phyloP scores from a whole-genome alignment of 2,329 filamentous ascomycete genomes.

The Monosporascus sp. region DNA sequence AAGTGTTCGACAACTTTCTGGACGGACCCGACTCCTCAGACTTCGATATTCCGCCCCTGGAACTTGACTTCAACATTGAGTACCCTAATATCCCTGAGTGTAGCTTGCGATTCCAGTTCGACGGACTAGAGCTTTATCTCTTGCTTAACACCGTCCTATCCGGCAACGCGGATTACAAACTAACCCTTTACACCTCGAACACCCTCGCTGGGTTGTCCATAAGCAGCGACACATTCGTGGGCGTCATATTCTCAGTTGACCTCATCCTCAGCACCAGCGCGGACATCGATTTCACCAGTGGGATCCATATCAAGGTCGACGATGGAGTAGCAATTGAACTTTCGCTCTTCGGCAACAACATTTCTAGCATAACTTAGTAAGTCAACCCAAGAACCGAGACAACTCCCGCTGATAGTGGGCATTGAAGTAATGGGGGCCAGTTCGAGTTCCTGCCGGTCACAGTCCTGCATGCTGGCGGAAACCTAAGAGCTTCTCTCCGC shows the following conservation, averaged over 20 bases:
- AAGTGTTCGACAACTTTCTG: constrained; percentile 18
- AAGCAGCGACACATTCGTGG: constrained; percentile 35
- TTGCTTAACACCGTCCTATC: constrained; percentile 38
- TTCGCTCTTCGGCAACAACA: constrained; percentile 42
- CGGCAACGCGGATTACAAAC: constrained; percentile 37
- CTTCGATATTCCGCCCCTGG: constrained; percentile 30
- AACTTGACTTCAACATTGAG: constrained; percentile 39
- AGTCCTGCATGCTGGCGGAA: constrained; percentile 35
- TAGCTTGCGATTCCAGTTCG: constrained; percentile 41
- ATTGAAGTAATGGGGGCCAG: constrained; percentile 41
- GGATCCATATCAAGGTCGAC: constrained; percentile 51
- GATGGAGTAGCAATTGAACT: constrained; percentile 44
- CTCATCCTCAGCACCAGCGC: constrained; percentile 44
- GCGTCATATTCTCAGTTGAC: constrained; percentile 44
- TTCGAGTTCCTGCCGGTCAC: constrained; percentile 55
- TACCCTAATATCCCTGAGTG: constrained; percentile 37
- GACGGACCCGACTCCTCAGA: constrained; percentile 24
- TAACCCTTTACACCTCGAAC: constrained; percentile 44
- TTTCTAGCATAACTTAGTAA: constrained; percentile 46
- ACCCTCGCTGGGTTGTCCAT: constrained; percentile 37
- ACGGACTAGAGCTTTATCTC: constrained; percentile 48
- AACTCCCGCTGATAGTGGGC: neutral
- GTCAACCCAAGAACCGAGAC: constrained; percentile 15
- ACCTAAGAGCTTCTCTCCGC: constrained; percentile 42
- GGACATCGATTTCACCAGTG: constrained; percentile 44